Percentiles rank a stretch among this genome's conserved stretches.
These are phyloP conservation scores for Zymoseptoria tritici DNA, from an alignment of 2,329 filamentous ascomycete species.

Conservation along the genomic window DNA sequence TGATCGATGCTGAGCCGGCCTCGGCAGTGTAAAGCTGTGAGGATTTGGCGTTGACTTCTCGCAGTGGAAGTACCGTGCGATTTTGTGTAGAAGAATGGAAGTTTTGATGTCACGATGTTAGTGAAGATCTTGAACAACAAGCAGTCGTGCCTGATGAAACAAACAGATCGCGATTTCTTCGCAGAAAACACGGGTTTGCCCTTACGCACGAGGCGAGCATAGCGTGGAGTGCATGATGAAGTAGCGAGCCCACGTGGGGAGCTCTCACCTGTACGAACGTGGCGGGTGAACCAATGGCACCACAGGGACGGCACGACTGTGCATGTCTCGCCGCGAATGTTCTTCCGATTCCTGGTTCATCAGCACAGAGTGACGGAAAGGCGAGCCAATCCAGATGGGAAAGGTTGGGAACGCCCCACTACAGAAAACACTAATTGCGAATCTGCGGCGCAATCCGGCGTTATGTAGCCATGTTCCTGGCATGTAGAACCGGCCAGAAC, in stretches of 20 bases:
- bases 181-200: neutral
- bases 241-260: neutral
- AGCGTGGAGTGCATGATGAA: neutral
- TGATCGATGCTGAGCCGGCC: constrained; percentile 29
- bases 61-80: neutral
- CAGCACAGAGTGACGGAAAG: neutral
- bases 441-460: neutral
- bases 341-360: neutral
- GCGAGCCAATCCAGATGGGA: neutral
- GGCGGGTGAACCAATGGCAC: neutral
- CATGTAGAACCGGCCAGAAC: neutral
- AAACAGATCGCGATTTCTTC: neutral
- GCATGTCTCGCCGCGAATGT: neutral
- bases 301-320: neutral
- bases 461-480: neutral
- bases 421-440: neutral
- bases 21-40: neutral
- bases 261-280: neutral
- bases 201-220: neutral
- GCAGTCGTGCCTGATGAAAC: neutral
- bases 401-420: neutral
- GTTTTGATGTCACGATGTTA: constrained; percentile 10
- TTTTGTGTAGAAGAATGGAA: neutral
- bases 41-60: neutral
- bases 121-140: neutral